Percentiles rank a stretch among this genome's conserved stretches.
Conservation (phyloP, 495 filamentous ascomycete species). For the Daldinia grandis region DNA sequence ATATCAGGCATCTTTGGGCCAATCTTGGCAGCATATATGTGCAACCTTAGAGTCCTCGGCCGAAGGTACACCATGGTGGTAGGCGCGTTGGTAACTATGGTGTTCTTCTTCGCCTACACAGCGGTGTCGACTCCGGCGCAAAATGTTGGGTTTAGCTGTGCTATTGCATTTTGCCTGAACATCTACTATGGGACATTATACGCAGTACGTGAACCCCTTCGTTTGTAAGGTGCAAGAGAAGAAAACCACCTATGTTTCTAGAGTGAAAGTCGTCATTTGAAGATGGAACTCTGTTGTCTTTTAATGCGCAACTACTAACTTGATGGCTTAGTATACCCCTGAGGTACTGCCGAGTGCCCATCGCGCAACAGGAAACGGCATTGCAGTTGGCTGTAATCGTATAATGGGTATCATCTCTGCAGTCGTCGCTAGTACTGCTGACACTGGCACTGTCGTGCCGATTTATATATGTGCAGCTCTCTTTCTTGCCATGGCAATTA, state of each 20-base stretch:
- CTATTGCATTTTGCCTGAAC: conserved; percentile 72
- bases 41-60: conserved; percentile 63
- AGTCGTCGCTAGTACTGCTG: conserved; percentile 66
- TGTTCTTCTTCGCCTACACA: conserved; percentile 77
- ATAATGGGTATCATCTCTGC: conserved; percentile 78
- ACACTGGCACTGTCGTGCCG: conserved; percentile 68
- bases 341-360: conserved; percentile 73
- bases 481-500: conserved; percentile 68
- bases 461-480: conserved; percentile 75
- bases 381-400: conserved; percentile 73
- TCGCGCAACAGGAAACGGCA: conserved; percentile 73
- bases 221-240: not conserved
- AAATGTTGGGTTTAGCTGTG: conserved; percentile 71
- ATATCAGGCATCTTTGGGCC: conserved; percentile 71
- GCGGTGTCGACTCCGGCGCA: conserved; percentile 65
- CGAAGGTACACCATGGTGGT: conserved; percentile 73
- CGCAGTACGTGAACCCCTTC: conserved; percentile 50
- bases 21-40: conserved; percentile 70
- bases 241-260: not conserved
- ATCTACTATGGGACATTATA: conserved; percentile 79
- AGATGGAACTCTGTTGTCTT: not conserved
- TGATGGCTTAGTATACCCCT: conserved; percentile 52
- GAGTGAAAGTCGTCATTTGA: not conserved
- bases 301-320: conserved; percentile 1
- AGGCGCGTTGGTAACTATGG: conserved; percentile 66